A percentile compares a stretch with the other conserved stretches of the same genome.
Conservation (phyloP, 768 basidiomycete genomes). For the Suillus ampliporus region DNA sequence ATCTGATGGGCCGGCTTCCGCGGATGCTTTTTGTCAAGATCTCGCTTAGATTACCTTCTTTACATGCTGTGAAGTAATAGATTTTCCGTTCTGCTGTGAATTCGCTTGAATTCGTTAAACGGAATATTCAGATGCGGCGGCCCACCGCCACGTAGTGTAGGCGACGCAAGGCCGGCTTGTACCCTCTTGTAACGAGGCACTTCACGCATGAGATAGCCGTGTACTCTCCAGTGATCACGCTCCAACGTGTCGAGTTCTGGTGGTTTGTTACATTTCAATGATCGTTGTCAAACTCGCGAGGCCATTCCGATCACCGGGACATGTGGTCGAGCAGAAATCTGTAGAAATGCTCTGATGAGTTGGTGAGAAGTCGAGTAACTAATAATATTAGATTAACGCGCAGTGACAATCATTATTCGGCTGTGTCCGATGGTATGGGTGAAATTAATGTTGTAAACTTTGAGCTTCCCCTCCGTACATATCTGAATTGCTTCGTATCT, state of each 20-base stretch:
- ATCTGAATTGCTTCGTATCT: neutral
- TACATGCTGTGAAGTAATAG: constrained; percentile 8
- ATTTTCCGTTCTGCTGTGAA: neutral
- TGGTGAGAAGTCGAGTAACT: neutral
- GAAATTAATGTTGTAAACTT: constrained; percentile 1
- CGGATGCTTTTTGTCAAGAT: constrained; percentile 7
- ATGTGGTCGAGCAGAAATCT: constrained; percentile 9
- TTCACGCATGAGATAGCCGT: neutral
- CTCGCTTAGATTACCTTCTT: constrained; percentile 9
- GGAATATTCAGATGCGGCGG: neutral
- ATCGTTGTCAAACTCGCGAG: constrained; percentile 6
- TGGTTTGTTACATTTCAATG: neutral
- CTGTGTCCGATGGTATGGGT: neutral
- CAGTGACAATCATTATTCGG: constrained; percentile 8
- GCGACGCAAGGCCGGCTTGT: neutral
- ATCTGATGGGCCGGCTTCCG: constrained; percentile 7
- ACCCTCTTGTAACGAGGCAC: neutral
- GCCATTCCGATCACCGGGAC: constrained; percentile 3
- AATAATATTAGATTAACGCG: neutral
- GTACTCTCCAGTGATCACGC: neutral
- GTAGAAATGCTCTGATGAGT: neutral
- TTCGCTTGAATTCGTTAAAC: neutral
- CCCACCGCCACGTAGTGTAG: constrained; percentile 3
- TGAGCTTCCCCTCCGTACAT: neutral
- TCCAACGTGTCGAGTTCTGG: constrained; percentile 5